phyloP scores from a whole-genome alignment of 352 stramenopile species.

The Elongisporangium undulatum region DNA sequence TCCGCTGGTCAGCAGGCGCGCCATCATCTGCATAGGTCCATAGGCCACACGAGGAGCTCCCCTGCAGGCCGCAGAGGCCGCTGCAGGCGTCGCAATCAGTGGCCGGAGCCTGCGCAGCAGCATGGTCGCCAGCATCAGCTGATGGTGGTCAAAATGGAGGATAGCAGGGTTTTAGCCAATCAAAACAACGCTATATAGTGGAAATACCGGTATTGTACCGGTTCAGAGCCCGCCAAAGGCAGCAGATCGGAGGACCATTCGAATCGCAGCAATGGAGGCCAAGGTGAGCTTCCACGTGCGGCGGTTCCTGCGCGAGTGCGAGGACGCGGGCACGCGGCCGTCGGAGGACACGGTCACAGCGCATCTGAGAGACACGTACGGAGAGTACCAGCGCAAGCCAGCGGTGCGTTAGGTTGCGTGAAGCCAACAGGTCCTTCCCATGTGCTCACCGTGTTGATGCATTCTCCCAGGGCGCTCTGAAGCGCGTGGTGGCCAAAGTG shows the following conservation, averaged over 20 bases:
- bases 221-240: background rate
- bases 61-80: background rate
- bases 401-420: slow-evolving; percentile 7
- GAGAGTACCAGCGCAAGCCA: slow-evolving; percentile 86
- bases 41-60: background rate
- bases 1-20: background rate
- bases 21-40: background rate
- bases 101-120: background rate
- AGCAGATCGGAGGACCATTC: background rate
- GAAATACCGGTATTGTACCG: background rate
- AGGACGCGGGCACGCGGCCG: slow-evolving; percentile 48
- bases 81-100: background rate
- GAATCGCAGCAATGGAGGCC: slow-evolving; percentile 47
- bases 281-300: slow-evolving; percentile 88
- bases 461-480: slow-evolving; percentile 36
- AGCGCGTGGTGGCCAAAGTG: slow-evolving; percentile 67
- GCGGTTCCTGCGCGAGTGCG: slow-evolving; percentile 77
- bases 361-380: slow-evolving; percentile 68
- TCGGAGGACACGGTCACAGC: slow-evolving; percentile 57
- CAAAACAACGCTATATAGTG: background rate
- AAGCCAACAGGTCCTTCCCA: too few species aligned
- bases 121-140: background rate
- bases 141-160: background rate
- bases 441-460: background rate
- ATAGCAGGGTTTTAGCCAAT: background rate